phyloP scores from a whole-genome alignment of 208 protist genomes.

The Trypanosoma conorhini region DNA sequence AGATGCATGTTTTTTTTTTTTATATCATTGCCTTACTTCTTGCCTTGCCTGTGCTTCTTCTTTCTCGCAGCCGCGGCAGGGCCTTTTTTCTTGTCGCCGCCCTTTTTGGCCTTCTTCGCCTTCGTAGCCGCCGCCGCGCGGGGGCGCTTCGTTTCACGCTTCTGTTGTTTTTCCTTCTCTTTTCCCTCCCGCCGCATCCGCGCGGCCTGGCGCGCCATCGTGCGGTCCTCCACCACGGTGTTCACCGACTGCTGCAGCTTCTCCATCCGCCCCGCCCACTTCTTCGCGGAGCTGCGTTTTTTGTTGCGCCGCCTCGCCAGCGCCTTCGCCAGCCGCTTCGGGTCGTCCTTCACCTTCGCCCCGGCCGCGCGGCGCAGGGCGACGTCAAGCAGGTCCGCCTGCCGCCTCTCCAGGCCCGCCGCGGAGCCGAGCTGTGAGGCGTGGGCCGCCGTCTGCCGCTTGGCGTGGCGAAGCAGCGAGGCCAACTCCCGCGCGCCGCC shows the following conservation, averaged over 20 bases:
- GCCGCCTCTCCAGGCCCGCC: slow-evolving; percentile 47
- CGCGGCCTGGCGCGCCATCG: slow-evolving; percentile 38
- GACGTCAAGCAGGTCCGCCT: slow-evolving; percentile 51
- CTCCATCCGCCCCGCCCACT: slow-evolving; percentile 69
- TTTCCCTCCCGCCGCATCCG: slow-evolving; percentile 25
- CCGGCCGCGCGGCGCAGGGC: slow-evolving; percentile 65
- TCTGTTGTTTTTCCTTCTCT: slow-evolving; percentile 24
- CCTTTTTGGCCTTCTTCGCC: slow-evolving; percentile 29
- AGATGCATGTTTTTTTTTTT: slow-evolving; percentile 1
- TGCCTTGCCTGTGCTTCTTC: slow-evolving; percentile 27
- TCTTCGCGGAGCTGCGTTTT: slow-evolving; percentile 79
- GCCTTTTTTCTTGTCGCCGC: slow-evolving; percentile 15
- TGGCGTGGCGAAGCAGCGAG: slow-evolving; percentile 51
- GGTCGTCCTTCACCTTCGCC: slow-evolving; percentile 75
- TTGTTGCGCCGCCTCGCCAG: slow-evolving; percentile 74
- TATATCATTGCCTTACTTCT: neutral
- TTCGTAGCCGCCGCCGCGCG: neutral
- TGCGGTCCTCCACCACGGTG: slow-evolving; percentile 67
- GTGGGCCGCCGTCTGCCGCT: slow-evolving; percentile 39
- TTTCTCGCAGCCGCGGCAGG: slow-evolving; percentile 13
- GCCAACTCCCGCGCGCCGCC: slow-evolving; percentile 77
- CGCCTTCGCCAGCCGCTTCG: slow-evolving; percentile 55
- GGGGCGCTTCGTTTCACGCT: slow-evolving; percentile 10
- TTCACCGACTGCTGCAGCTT: slow-evolving; percentile 66
- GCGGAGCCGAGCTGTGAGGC: slow-evolving; percentile 37